Evolutionary conservation across 345 rosid genomes (phyloP).

Genomic region (Erodium maritimum): DNA sequence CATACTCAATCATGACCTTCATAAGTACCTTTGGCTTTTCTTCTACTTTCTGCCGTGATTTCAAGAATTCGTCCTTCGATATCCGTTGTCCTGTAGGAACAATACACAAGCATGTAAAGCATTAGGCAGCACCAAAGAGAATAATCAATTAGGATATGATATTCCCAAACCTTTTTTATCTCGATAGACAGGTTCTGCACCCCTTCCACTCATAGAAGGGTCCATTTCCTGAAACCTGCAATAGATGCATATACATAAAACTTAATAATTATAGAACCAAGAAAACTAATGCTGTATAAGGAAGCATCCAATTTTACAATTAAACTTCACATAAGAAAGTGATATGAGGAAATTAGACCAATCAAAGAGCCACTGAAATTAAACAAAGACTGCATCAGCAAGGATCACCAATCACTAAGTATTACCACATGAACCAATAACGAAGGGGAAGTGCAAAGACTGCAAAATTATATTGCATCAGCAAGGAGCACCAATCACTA

Average conservation of each 20-base stretch:
- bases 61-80: conserved; percentile 57
- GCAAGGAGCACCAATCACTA: too few relatives aligned
- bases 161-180: conserved; percentile 57
- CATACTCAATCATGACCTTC: neutral
- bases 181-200: conserved; percentile 79
- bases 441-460: too few relatives aligned
- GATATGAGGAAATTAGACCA: too few relatives aligned
- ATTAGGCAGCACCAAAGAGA: too few relatives aligned
- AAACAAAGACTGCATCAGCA: too few relatives aligned
- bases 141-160: neutral
- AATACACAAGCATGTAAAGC: conserved; percentile 8
- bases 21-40: conserved; percentile 72
- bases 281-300: too few relatives aligned
- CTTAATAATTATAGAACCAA: conserved; percentile 3
- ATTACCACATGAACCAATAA: too few relatives aligned
- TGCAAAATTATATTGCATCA: too few relatives aligned
- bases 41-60: conserved; percentile 38
- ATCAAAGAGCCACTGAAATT: too few relatives aligned
- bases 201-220: conserved; percentile 58
- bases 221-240: conserved; percentile 66
- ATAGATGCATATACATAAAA: neutral
- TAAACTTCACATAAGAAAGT: too few relatives aligned
- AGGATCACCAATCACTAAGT: too few relatives aligned
- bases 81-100: conserved; percentile 47
- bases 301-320: too few relatives aligned